A percentile compares a stretch with the other conserved stretches of the same genome.
Evolutionary conservation across 495 filamentous ascomycete species (phyloP).

Genomic region (Neurospora sp.): DNA sequence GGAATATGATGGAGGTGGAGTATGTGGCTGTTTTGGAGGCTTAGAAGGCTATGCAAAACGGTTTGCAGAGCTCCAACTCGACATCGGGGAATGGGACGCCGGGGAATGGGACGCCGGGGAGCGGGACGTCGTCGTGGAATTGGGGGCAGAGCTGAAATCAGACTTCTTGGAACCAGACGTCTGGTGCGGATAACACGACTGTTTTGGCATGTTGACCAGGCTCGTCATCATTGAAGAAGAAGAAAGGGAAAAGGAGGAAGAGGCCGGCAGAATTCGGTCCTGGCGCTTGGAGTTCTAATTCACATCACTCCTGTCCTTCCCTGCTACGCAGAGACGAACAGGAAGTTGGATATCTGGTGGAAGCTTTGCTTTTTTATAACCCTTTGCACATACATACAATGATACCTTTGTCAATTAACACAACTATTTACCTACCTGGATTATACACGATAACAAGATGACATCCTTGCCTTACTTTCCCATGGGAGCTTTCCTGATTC

Average conservation of each 20-base stretch:
- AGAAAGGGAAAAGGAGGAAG: background rate
- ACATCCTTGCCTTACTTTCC: too few species aligned
- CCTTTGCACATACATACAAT: too few species aligned
- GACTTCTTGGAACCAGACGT: background rate
- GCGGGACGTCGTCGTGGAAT: background rate
- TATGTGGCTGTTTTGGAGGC: slow-evolving; percentile 31
- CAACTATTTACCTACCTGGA: too few species aligned
- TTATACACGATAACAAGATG: too few species aligned
- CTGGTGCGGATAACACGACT: background rate
- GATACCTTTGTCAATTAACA: too few species aligned
- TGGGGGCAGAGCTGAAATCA: background rate
- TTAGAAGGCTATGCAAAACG: background rate
- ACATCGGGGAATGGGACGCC: background rate
- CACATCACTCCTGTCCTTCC: background rate
- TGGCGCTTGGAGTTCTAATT: background rate
- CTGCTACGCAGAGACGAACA: background rate
- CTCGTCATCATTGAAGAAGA: background rate
- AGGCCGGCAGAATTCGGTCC: background rate
- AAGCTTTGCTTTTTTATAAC: too few species aligned
- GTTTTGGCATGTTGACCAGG: background rate
- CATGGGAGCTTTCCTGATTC: too few species aligned
- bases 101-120: background rate
- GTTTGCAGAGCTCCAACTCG: background rate
- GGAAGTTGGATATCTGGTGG: too few species aligned
- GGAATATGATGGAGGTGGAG: slow-evolving; percentile 41